Conservation (phyloP, 1,284 basidiomycete species). For the Hortiboletus rubellus region DNA sequence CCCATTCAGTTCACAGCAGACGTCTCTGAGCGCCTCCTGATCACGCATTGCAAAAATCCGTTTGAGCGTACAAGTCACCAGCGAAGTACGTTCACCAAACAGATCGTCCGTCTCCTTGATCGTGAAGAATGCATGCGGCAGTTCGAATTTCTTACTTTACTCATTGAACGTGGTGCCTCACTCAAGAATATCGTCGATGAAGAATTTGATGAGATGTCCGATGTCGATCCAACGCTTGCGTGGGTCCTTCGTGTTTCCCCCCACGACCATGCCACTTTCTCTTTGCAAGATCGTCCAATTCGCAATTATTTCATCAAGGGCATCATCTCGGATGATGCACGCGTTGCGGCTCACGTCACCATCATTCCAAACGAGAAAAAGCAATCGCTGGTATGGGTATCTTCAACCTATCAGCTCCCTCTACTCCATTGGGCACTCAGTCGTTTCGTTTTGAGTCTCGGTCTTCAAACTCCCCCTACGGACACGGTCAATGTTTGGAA, state of each 20-base stretch:
- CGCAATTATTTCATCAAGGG: conserved; percentile 13
- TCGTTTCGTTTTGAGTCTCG: neutral
- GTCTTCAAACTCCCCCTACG: neutral
- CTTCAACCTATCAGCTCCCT: neutral
- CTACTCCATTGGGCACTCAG: neutral
- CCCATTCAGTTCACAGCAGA: no score
- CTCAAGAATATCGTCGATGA: no score
- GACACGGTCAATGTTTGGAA: conserved; percentile 4
- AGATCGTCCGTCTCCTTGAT: no score
- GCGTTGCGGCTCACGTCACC: conserved; percentile 1
- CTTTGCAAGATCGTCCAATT: neutral
- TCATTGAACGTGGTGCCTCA: no score
- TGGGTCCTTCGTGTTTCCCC: conserved; percentile 3
- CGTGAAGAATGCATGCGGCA: no score
- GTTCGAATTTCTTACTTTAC: no score
- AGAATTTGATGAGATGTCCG: neutral
- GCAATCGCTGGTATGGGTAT: neutral
- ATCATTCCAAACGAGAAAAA: neutral
- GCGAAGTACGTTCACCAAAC: no score
- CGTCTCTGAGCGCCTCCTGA: no score
- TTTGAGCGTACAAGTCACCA: no score
- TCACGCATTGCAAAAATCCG: no score
- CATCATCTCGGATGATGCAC: conserved; percentile 1
- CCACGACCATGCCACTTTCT: neutral
- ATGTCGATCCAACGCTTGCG: neutral